phyloP scores from a whole-genome alignment of 2,329 filamentous ascomycete species.

The Phaeosphaeriaceae sp. region DNA sequence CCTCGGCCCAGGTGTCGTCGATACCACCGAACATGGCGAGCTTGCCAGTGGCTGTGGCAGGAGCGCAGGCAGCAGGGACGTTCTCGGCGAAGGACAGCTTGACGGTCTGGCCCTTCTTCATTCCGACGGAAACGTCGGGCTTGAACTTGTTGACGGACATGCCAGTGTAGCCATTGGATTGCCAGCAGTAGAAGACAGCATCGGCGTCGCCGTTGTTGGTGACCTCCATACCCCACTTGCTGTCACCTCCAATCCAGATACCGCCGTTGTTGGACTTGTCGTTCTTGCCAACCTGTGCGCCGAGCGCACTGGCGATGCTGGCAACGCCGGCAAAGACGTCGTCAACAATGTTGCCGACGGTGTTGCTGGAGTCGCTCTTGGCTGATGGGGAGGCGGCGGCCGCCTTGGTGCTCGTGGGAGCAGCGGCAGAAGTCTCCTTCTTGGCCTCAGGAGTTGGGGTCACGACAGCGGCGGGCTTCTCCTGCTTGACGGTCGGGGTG shows the following conservation, averaged over 20 bases:
- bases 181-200: constrained; percentile 48
- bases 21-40: constrained; percentile 49
- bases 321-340: constrained; percentile 29
- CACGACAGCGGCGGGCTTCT: constrained; percentile 7
- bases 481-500: constrained; percentile 17
- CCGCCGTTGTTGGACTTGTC: constrained; percentile 34
- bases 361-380: constrained; percentile 9
- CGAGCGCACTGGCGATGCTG: constrained; percentile 24
- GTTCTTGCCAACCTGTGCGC: constrained; percentile 36
- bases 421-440: constrained; percentile 15
- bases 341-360: constrained; percentile 18
- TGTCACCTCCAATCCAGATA: constrained; percentile 47
- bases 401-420: constrained; percentile 9
- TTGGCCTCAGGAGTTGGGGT: constrained; percentile 20
- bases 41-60: constrained; percentile 44
- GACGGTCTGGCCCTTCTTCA: constrained; percentile 46
- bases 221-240: constrained; percentile 45
- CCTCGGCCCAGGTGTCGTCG: constrained; percentile 55
- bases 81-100: constrained; percentile 49
- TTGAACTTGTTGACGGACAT: constrained; percentile 46
- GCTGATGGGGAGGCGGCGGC: constrained; percentile 4
- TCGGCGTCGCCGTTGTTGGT: constrained; percentile 43
- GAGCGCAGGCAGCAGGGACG: constrained; percentile 51
- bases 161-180: constrained; percentile 38
- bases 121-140: constrained; percentile 49